A percentile compares a stretch with the other conserved stretches of the same genome.
These are phyloP conservation scores for Diplodia mutila DNA, from an alignment of 2,329 filamentous ascomycete genomes.

Conservation along the genomic window DNA sequence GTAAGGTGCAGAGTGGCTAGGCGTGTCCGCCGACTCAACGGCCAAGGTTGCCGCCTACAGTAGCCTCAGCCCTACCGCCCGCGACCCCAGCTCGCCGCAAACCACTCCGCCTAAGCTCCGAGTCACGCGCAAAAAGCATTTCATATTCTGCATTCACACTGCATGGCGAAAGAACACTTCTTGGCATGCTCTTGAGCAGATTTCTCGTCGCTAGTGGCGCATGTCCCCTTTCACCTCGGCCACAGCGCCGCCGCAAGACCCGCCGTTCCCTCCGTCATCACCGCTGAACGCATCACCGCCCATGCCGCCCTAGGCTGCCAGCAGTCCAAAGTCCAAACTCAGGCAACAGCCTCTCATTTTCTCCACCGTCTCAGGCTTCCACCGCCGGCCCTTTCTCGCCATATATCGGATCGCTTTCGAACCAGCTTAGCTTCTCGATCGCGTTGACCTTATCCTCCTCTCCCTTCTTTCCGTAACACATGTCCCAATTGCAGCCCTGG, in stretches of 20 bases:
- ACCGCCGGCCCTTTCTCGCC: slow-evolving; percentile 58
- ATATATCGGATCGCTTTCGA: slow-evolving; percentile 64
- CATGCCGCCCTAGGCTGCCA: neutral
- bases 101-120: slow-evolving; percentile 13
- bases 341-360: neutral
- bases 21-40: slow-evolving; percentile 9
- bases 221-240: neutral
- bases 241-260: neutral
- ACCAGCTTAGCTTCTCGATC: slow-evolving; percentile 60
- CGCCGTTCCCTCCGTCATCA: slow-evolving; percentile 10
- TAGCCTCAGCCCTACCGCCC: slow-evolving; percentile 6
- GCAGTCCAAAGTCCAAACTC: neutral
- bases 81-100: slow-evolving; percentile 12
- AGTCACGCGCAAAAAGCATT: slow-evolving; percentile 9
- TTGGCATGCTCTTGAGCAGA: neutral
- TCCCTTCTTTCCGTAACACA: slow-evolving; percentile 67
- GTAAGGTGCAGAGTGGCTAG: slow-evolving; percentile 9
- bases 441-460: slow-evolving; percentile 58
- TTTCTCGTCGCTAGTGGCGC: neutral
- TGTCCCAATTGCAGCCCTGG: slow-evolving; percentile 63
- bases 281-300: neutral
- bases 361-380: slow-evolving; percentile 36
- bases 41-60: slow-evolving; percentile 15
- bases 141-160: neutral
- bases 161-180: neutral